Conservation (phyloP, 495 filamentous ascomycete species). For the Aspergillus ellipticus region DNA sequence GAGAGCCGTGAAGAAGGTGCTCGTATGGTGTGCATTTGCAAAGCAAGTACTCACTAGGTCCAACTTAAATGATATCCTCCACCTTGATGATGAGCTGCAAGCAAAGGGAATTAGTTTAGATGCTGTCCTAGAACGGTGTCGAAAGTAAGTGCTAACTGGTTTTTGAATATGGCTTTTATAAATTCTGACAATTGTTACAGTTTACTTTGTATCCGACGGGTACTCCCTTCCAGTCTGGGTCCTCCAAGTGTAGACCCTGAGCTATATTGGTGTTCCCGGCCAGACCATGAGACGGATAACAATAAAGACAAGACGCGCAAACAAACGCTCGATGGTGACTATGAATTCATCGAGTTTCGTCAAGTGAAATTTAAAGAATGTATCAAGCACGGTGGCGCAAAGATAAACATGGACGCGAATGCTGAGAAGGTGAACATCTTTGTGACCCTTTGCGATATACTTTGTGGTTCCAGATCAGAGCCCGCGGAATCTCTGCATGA, state of each 20-base stretch:
- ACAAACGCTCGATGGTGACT: background rate
- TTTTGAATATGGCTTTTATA: background rate
- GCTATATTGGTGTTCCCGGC: background rate
- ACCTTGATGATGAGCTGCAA: background rate
- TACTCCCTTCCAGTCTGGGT: background rate
- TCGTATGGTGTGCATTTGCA: background rate
- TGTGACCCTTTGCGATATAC: background rate
- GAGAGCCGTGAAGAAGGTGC: background rate
- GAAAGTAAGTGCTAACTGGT: background rate
- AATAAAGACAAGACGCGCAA: background rate
- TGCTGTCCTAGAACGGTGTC: background rate
- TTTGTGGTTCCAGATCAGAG: background rate
- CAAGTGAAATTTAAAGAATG: background rate
- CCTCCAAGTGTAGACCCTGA: background rate
- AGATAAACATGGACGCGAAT: background rate
- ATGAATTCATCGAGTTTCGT: background rate
- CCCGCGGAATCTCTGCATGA: background rate
- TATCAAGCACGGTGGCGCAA: background rate
- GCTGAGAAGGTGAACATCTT: background rate
- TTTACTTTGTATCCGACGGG: background rate
- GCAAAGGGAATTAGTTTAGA: background rate
- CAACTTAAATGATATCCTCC: background rate
- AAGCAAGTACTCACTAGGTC: background rate
- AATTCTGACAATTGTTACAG: background rate
- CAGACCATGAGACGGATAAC: background rate